phyloP scores from a whole-genome alignment of 768 basidiomycete species.

The Trametes coccinea region DNA sequence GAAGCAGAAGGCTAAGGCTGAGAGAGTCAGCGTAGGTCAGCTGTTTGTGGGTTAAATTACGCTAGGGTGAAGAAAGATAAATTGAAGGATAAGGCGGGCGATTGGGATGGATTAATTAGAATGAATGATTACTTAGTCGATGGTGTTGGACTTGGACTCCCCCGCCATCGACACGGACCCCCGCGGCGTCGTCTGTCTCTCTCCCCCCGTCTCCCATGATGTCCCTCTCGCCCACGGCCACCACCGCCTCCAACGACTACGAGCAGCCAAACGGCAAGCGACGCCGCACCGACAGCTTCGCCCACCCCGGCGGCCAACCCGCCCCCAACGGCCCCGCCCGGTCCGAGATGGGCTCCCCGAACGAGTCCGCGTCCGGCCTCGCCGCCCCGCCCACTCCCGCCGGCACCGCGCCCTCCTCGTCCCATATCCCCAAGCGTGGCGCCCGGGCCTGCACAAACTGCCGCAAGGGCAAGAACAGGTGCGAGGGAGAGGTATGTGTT shows the following conservation, averaged over 20 bases:
- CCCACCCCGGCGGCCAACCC: conserved; percentile 14
- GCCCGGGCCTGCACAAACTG: conserved; percentile 87
- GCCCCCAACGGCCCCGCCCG: conserved; percentile 18
- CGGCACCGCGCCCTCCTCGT: conserved; percentile 62
- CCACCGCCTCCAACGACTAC: conserved; percentile 28
- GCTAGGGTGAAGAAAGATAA: no score
- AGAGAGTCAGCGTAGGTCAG: background rate
- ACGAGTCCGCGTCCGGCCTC: conserved; percentile 17
- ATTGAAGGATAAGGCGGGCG: no score
- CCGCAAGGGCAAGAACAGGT: conserved; percentile 90
- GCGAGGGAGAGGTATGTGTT: conserved; percentile 92
- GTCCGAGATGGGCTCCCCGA: conserved; percentile 25
- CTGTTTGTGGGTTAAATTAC: background rate
- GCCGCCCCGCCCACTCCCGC: conserved; percentile 18
- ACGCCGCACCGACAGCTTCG: conserved; percentile 25
- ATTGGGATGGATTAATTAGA: no score
- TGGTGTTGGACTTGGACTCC: no score
- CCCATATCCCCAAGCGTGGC: conserved; percentile 89
- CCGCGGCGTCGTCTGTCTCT: conserved; percentile 3
- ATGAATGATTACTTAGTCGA: no score
- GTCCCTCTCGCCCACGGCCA: conserved; percentile 30
- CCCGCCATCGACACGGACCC: background rate
- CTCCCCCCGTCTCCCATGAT: conserved; percentile 23
- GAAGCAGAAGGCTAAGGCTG: background rate
- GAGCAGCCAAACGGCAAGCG: conserved; percentile 28